Evolutionary conservation across 164 flowering plant species (phyloP).

Genomic region (Cinnamomum micranthum): DNA sequence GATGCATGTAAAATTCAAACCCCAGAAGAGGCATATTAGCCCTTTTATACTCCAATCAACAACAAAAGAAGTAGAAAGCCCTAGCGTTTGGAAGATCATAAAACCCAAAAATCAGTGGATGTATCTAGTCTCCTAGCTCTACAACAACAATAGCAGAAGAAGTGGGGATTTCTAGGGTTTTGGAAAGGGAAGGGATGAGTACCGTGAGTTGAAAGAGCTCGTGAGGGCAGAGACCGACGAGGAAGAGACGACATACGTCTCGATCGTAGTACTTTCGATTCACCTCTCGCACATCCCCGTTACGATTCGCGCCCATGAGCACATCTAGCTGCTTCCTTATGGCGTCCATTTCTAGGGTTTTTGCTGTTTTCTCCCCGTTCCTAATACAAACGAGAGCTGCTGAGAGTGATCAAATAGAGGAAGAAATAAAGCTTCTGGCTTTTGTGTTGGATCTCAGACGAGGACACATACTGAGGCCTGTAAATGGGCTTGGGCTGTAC

Average conservation of each 20-base stretch:
- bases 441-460: too few relatives aligned
- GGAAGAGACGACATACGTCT: slow-evolving; percentile 86
- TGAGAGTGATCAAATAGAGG: background rate
- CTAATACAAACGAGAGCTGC: background rate
- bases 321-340: slow-evolving; percentile 90
- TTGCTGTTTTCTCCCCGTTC: background rate
- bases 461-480: too few relatives aligned
- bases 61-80: too few relatives aligned
- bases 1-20: too few relatives aligned
- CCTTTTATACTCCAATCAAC: too few relatives aligned
- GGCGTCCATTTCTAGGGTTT: slow-evolving; percentile 61
- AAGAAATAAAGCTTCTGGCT: too few relatives aligned
- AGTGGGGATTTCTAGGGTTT: background rate
- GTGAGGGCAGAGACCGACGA: slow-evolving; percentile 95
- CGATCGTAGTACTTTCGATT: slow-evolving; percentile 94
- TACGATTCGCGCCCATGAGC: slow-evolving; percentile 95
- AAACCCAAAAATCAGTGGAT: too few relatives aligned
- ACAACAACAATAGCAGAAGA: background rate
- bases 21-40: too few relatives aligned
- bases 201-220: slow-evolving; percentile 95
- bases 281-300: slow-evolving; percentile 90
- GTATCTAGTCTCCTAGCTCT: background rate
- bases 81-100: too few relatives aligned
- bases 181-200: background rate
- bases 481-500: too few relatives aligned